Evolutionary conservation across 164 flowering plant species (phyloP).

Genomic region (Kalanchoe fedtschenkoi): DNA sequence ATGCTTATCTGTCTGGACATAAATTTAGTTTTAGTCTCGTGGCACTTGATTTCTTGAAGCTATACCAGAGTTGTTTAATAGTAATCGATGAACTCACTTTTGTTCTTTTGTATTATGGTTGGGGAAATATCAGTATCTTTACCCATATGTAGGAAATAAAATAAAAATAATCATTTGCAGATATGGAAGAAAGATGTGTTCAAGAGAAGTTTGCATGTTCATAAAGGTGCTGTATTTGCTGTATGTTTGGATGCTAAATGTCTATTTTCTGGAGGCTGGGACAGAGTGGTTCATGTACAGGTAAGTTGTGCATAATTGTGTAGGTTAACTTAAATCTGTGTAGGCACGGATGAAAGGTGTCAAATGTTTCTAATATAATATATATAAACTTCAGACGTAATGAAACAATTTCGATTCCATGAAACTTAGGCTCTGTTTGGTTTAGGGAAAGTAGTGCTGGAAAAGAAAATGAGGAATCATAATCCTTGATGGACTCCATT

Average conservation of each 20-base stretch:
- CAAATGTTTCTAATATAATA: background rate
- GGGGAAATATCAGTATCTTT: background rate
- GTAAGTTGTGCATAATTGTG: constrained; percentile 19
- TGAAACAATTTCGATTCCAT: too few species aligned
- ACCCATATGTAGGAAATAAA: background rate
- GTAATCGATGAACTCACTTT: background rate
- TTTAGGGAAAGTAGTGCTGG: too few species aligned
- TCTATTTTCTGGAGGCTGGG: constrained; percentile 81
- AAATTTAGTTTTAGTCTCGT: background rate
- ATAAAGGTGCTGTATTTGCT: constrained; percentile 52
- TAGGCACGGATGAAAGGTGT: background rate
- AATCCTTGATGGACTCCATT: too few species aligned
- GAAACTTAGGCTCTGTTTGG: too few species aligned
- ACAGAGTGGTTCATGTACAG: constrained; percentile 55
- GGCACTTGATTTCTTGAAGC: background rate
- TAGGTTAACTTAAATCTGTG: background rate
- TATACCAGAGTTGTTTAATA: background rate
- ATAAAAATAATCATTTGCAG: constrained; percentile 20
- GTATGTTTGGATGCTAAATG: constrained; percentile 43
- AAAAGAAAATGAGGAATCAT: too few species aligned
- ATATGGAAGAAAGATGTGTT: constrained; percentile 65
- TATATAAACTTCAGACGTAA: background rate
- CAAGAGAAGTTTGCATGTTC: constrained; percentile 28
- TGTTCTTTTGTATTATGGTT: background rate
- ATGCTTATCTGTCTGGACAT: background rate